These are phyloP conservation scores for Clavispora carvajalis DNA, from an alignment of 805 yeast genomes.

Conservation along the genomic window DNA sequence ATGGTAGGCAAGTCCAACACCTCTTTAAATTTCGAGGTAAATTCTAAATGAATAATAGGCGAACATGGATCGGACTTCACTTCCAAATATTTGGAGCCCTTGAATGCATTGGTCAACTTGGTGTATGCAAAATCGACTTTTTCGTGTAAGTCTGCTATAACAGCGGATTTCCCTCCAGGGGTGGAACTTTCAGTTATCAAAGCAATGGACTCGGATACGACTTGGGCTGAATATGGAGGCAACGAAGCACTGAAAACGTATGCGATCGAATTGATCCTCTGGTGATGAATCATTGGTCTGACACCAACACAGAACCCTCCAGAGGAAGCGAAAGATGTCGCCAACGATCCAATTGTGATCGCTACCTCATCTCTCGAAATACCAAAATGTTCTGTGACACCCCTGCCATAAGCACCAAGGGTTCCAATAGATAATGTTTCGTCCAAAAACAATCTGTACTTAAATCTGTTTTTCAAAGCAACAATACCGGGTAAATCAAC, in stretches of 20 bases:
- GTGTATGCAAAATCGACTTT: constrained; percentile 38
- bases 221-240: constrained; percentile 84
- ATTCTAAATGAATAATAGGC: constrained; percentile 64
- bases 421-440: constrained; percentile 86
- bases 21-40: constrained; percentile 44
- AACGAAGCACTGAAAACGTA: constrained; percentile 92
- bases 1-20: constrained; percentile 41
- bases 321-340: constrained; percentile 72
- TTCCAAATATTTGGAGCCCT: constrained; percentile 35
- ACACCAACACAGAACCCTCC: constrained; percentile 95
- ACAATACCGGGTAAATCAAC: constrained; percentile 65
- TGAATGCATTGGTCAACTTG: constrained; percentile 35
- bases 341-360: constrained; percentile 83
- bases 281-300: constrained; percentile 79
- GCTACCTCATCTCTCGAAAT: constrained; percentile 71
- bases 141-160: constrained; percentile 31
- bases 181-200: constrained; percentile 36
- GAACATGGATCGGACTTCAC: constrained; percentile 56
- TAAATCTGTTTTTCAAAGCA: constrained; percentile 72
- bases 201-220: constrained; percentile 50
- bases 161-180: constrained; percentile 27
- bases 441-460: constrained; percentile 82
- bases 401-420: constrained; percentile 80
- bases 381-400: constrained; percentile 68
- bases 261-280: constrained; percentile 83